Percentiles rank a stretch among this genome's conserved stretches.
Evolutionary conservation across 139 green algal species (phyloP).

Genomic region (Chlorokybus atmophyticus): DNA sequence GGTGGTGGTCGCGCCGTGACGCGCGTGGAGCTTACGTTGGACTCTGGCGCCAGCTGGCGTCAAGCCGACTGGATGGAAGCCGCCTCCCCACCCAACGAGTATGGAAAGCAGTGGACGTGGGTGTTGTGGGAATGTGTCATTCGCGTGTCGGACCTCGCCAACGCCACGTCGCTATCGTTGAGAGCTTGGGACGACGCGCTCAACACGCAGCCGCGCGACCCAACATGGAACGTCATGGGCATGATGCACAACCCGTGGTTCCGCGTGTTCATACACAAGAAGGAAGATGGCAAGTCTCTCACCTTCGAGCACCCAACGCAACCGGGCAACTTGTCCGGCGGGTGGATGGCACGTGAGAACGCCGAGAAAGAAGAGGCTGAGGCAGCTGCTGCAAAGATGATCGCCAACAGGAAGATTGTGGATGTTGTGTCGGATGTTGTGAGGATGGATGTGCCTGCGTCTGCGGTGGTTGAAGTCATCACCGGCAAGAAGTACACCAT

Average conservation of each 20-base stretch:
- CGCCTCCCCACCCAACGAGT: conserved; percentile 10
- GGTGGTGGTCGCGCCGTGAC: conserved; percentile 71
- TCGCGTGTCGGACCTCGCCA: too few relatives aligned
- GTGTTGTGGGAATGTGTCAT: conserved; percentile 20
- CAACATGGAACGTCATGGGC: conserved; percentile 94
- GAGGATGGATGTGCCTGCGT: too few relatives aligned
- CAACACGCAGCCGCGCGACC: conserved; percentile 39
- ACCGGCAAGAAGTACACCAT: conserved; percentile 50
- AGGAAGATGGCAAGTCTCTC: conserved; percentile 31
- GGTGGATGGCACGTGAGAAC: conserved; percentile 50
- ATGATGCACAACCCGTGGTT: conserved; percentile 98
- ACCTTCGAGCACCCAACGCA: conserved; percentile 73
- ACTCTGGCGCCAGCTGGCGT: conserved; percentile 65
- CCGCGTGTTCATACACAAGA: conserved; percentile 33
- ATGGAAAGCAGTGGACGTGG: conserved; percentile 76
- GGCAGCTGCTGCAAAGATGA: too few relatives aligned
- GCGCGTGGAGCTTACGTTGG: conserved; percentile 78
- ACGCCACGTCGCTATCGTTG: too few relatives aligned
- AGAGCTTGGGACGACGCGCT: conserved; percentile 41
- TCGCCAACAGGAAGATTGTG: too few relatives aligned
- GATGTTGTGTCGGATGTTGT: too few relatives aligned
- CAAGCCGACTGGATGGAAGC: conserved; percentile 68
- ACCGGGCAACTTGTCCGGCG: conserved; percentile 32
- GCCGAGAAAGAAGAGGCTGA: too few relatives aligned
- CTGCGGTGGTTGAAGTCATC: too few relatives aligned